These are phyloP conservation scores for Ustilago crameri DNA, from an alignment of 1,284 basidiomycete species.

Conservation along the genomic window DNA sequence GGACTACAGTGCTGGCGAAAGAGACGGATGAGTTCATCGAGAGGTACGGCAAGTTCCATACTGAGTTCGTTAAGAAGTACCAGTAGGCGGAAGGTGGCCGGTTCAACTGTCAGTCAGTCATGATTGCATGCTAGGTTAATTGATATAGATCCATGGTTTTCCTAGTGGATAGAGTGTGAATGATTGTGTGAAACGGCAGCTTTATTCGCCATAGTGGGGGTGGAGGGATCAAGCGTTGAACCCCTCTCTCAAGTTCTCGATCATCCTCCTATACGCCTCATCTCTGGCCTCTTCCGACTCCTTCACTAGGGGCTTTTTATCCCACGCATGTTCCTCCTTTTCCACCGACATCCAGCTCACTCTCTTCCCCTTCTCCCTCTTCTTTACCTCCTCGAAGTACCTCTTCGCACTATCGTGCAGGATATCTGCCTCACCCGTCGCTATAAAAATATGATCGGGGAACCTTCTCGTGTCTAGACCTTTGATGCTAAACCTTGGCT, in stretches of 20 bases:
- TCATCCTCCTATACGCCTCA: slow-evolving; percentile 23
- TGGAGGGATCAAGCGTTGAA: too few species aligned
- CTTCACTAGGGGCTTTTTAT: slow-evolving; percentile 45
- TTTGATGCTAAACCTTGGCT: slow-evolving; percentile 39
- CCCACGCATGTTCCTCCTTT: slow-evolving; percentile 59
- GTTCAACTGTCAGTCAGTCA: too few species aligned
- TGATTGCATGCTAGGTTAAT: too few species aligned
- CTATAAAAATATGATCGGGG: slow-evolving; percentile 46
- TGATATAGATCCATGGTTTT: too few species aligned
- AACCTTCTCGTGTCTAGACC: slow-evolving; percentile 35
- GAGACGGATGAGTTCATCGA: slow-evolving; percentile 65
- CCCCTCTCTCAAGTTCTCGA: too few species aligned
- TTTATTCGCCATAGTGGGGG: too few species aligned
- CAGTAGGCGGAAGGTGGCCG: slow-evolving; percentile 5
- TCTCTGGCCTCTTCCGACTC: slow-evolving; percentile 33
- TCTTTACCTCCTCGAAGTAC: slow-evolving; percentile 43
- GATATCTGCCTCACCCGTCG: slow-evolving; percentile 50
- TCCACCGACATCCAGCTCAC: slow-evolving; percentile 39
- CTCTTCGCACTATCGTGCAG: slow-evolving; percentile 40
- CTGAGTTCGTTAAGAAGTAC: slow-evolving; percentile 53
- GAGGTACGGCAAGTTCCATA: slow-evolving; percentile 63
- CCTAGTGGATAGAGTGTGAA: too few species aligned
- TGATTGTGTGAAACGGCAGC: too few species aligned
- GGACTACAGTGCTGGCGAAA: slow-evolving; percentile 66
- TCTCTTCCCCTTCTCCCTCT: slow-evolving; percentile 28